Evolutionary conservation across 208 protist genomes (phyloP).

Genomic region (Trypanosoma caninum): DNA sequence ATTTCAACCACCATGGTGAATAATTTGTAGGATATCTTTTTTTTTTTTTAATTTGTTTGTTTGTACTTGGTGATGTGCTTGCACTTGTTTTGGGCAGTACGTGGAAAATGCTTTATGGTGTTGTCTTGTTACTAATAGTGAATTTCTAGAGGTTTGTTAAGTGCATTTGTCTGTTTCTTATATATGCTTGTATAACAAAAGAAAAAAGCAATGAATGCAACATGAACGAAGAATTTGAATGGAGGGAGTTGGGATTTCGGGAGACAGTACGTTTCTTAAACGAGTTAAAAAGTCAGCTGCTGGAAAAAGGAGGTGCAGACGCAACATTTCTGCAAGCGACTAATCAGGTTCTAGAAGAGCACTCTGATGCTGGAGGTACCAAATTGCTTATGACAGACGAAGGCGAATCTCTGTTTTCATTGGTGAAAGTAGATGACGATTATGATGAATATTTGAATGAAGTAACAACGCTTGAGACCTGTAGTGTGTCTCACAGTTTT

Average conservation of each 20-base stretch:
- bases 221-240: background rate
- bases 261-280: background rate
- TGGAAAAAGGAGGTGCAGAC: background rate
- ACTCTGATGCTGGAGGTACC: no score
- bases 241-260: background rate
- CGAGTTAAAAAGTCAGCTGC: background rate
- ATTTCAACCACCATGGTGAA: no score
- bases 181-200: background rate
- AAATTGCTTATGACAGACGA: background rate
- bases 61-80: no score
- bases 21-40: no score
- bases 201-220: background rate
- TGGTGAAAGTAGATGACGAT: slow-evolving; percentile 2
- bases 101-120: no score
- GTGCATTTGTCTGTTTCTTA: slow-evolving; percentile 15
- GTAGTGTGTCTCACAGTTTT: background rate
- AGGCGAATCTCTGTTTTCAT: slow-evolving; percentile 9
- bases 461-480: background rate
- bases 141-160: no score
- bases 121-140: no score
- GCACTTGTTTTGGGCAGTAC: no score
- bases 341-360: no score
- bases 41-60: no score
- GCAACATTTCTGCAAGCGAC: no score
- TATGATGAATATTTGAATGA: no score